Percentiles rank a stretch among this genome's conserved stretches.
These are phyloP conservation scores for Astrothelium subdiscretum DNA, from an alignment of 495 filamentous ascomycete genomes.

Conservation along the genomic window DNA sequence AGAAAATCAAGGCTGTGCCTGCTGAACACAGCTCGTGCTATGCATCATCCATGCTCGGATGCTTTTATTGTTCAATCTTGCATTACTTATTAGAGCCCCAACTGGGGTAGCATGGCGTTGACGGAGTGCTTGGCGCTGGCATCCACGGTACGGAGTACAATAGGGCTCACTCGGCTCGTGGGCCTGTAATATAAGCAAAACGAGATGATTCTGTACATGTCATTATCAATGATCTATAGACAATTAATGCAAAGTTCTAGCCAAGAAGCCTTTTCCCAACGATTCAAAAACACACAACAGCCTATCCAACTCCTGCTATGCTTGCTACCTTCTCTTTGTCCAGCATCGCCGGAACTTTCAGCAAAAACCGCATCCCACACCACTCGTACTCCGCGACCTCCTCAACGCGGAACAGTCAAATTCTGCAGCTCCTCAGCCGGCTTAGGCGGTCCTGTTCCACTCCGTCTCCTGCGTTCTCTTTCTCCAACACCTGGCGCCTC, in stretches of 20 bases:
- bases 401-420: not conserved
- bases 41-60: not conserved
- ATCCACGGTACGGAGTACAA: not conserved
- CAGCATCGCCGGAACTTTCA: not conserved
- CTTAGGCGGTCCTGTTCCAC: slow-evolving; percentile 52
- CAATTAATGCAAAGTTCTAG: not conserved
- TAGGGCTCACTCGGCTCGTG: not conserved
- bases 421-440: not conserved
- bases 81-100: not conserved
- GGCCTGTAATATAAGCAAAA: not conserved
- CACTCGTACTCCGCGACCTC: not conserved
- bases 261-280: not conserved
- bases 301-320: not conserved
- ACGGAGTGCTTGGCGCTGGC: not conserved
- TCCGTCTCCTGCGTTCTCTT: slow-evolving; percentile 54
- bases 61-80: not conserved
- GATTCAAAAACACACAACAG: not conserved
- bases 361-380: not conserved
- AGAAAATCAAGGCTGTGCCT: slow-evolving; percentile 71
- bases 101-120: not conserved
- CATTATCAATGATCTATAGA: not conserved
- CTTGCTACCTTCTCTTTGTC: not conserved
- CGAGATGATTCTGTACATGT: not conserved
- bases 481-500: slow-evolving; percentile 42
- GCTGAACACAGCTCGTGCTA: slow-evolving; percentile 35